A percentile compares a stretch with the other conserved stretches of the same genome.
Evolutionary conservation across 1,139 yeast species (phyloP).

Genomic region (Nakaseomyces sp.): DNA sequence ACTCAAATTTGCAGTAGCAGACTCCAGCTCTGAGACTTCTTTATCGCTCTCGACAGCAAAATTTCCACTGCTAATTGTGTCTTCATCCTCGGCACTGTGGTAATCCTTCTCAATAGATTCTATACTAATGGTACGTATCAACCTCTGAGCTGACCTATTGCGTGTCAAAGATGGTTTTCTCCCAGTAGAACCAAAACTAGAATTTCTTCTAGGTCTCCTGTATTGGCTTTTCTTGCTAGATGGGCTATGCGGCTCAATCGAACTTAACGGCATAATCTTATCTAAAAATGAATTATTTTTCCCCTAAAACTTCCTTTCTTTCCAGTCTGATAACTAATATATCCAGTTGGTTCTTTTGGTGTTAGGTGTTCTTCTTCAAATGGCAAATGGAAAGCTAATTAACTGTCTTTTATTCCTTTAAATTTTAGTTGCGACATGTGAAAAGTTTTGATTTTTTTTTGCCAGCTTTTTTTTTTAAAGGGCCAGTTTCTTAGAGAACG

Average conservation of each 20-base stretch:
- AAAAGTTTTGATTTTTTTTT: not conserved
- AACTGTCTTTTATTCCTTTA: not conserved
- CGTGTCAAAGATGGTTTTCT: constrained; percentile 25
- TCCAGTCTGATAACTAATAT: no score
- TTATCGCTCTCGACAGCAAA: not conserved
- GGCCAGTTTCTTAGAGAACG: no score
- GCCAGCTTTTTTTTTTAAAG: no score
- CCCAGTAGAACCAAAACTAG: constrained; percentile 20
- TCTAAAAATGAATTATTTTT: no score
- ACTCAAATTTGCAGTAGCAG: constrained; percentile 4
- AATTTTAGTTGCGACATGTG: not conserved
- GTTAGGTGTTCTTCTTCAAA: no score
- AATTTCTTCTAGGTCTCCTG: constrained; percentile 8
- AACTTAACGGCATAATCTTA: not conserved
- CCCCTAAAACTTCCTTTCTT: no score
- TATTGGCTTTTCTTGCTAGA: constrained; percentile 5
- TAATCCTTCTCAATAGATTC: constrained; percentile 12
- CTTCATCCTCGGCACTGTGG: constrained; percentile 1
- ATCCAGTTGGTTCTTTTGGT: no score
- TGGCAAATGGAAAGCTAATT: no score
- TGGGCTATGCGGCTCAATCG: constrained; percentile 5
- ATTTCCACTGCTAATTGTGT: constrained; percentile 2
- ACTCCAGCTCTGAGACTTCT: constrained; percentile 8
- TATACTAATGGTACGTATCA: constrained; percentile 26
- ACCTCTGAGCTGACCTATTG: constrained; percentile 24